Percentiles rank a stretch among this genome's conserved stretches.
phyloP scores from a whole-genome alignment of 2,329 filamentous ascomycete species.

The Venturia asperata region DNA sequence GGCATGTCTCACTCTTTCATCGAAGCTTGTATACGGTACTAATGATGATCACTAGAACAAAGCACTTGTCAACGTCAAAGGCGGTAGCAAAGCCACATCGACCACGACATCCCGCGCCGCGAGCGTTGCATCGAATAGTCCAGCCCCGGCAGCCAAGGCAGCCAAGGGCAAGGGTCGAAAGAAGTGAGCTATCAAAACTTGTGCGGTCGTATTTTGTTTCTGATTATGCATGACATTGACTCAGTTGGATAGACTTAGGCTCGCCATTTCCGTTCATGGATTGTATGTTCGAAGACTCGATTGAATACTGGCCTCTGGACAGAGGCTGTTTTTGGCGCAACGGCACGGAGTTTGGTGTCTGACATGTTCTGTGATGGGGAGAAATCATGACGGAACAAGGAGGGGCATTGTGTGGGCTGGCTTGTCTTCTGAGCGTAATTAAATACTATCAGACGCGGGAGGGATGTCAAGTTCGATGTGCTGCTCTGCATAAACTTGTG shows the following conservation, averaged over 20 bases:
- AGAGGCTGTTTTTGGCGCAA: not conserved
- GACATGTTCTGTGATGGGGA: not conserved
- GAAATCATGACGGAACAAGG: not conserved
- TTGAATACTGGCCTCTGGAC: not conserved
- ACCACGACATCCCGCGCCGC: conserved; percentile 74
- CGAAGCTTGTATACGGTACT: conserved; percentile 23
- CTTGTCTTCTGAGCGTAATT: not conserved
- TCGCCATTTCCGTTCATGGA: not conserved
- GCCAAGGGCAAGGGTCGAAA: conserved; percentile 45
- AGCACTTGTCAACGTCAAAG: conserved; percentile 81
- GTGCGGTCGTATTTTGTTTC: not conserved
- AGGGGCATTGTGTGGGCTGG: not conserved
- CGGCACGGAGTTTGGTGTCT: not conserved
- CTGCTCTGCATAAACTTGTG: not conserved
- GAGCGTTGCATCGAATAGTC: conserved; percentile 73
- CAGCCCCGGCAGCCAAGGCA: conserved; percentile 42
- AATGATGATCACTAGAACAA: conserved; percentile 63
- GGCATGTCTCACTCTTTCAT: conserved; percentile 18
- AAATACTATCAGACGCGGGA: no score
- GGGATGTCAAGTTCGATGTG: not conserved
- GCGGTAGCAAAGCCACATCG: conserved; percentile 67
- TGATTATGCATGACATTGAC: not conserved
- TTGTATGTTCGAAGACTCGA: not conserved
- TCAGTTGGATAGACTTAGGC: conserved; percentile 4
- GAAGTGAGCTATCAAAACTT: conserved; percentile 25